Conservation (phyloP, 805 yeast genomes). For the Lipomyces yamadae region DNA sequence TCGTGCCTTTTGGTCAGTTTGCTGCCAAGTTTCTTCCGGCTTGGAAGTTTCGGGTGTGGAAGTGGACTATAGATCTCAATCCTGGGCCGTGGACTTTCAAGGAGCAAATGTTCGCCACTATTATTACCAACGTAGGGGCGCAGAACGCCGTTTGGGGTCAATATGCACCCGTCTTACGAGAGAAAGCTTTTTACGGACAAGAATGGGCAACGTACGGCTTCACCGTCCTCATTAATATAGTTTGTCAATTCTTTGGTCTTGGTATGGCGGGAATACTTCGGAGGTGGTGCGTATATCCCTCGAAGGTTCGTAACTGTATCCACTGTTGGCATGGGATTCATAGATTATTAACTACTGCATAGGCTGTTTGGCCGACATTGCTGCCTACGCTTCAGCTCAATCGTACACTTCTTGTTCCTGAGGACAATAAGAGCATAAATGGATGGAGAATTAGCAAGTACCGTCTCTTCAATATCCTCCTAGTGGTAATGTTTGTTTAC, state of each 20-base stretch:
- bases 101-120: constrained; percentile 67
- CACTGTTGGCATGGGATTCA: constrained; percentile 12
- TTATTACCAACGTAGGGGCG: constrained; percentile 41
- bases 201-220: constrained; percentile 52
- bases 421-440: constrained; percentile 48
- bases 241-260: constrained; percentile 67
- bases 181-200: constrained; percentile 45
- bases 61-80: constrained; percentile 53
- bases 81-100: constrained; percentile 70
- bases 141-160: constrained; percentile 35
- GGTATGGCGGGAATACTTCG: constrained; percentile 70
- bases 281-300: constrained; percentile 61
- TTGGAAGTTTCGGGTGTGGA: constrained; percentile 49
- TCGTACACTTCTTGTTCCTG: constrained; percentile 25
- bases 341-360: constrained; percentile 41
- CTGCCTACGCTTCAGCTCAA: constrained; percentile 55
- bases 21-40: constrained; percentile 54
- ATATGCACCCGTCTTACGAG: constrained; percentile 32
- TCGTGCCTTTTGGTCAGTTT: constrained; percentile 61
- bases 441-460: constrained; percentile 66
- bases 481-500: constrained; percentile 52
- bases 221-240: constrained; percentile 57
- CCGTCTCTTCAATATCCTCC: constrained; percentile 53
- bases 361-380: constrained; percentile 66
- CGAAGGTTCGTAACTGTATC: constrained; percentile 47